Evolutionary conservation across 2,329 filamentous ascomycete species (phyloP).

Genomic region (Fusarium sp.): DNA sequence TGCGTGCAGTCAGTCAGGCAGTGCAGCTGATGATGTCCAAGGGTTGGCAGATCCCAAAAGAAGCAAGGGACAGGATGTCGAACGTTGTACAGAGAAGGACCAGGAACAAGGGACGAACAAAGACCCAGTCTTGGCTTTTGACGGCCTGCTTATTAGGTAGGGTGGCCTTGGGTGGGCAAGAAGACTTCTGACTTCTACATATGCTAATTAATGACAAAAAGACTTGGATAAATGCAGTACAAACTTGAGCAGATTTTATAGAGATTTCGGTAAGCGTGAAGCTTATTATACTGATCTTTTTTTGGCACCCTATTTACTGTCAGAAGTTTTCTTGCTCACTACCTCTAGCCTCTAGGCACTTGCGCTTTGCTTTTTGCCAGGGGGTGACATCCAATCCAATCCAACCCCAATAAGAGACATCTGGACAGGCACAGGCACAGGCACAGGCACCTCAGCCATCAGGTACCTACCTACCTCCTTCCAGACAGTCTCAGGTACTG

Average conservation of each 20-base stretch:
- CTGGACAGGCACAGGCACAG: constrained; percentile 4
- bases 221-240: neutral
- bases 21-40: constrained; percentile 21
- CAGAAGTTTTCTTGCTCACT: neutral
- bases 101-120: constrained; percentile 35
- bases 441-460: neutral
- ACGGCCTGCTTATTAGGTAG: neutral
- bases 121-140: constrained; percentile 8
- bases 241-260: neutral
- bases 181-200: neutral
- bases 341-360: neutral
- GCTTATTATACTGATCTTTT: neutral
- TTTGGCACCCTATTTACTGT: neutral
- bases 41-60: constrained; percentile 19
- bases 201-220: neutral
- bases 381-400: neutral
- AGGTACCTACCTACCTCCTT: neutral
- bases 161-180: neutral
- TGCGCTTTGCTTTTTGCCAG: neutral
- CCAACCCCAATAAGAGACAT: neutral
- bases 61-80: constrained; percentile 32
- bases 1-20: neutral
- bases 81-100: constrained; percentile 22
- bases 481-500: neutral
- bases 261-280: neutral